Evolutionary conservation across 352 stramenopile genomes (phyloP).

Genomic region (Hyaloperonospora arabidopsidis): DNA sequence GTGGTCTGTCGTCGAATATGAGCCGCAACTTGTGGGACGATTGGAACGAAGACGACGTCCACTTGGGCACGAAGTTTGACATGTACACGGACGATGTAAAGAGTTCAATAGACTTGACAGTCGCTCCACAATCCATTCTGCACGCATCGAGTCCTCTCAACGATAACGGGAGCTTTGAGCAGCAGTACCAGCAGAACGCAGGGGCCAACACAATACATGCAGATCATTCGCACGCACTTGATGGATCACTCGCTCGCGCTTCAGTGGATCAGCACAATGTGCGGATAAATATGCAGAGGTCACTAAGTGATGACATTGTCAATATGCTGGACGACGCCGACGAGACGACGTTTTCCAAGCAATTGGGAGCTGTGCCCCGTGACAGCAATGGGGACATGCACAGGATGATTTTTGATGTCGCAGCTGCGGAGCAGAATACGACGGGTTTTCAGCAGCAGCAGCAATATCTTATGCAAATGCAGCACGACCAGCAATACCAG

Average conservation of each 20-base stretch:
- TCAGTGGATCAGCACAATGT: conserved; percentile 22
- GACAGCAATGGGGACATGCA: conserved; percentile 20
- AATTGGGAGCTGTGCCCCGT: conserved; percentile 19
- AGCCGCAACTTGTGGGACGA: conserved; percentile 84
- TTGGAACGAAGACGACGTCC: conserved; percentile 75
- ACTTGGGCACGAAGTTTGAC: conserved; percentile 63
- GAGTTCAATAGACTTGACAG: conserved; percentile 26
- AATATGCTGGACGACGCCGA: conserved; percentile 58
- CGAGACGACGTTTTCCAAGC: conserved; percentile 30
- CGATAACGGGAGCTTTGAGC: no score
- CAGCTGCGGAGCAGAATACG: conserved; percentile 3
- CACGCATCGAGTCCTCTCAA: conserved; percentile 5
- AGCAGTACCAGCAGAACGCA: no score
- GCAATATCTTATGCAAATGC: conserved; percentile 21
- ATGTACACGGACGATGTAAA: conserved; percentile 48
- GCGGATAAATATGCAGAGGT: conserved; percentile 40
- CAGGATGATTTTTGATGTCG: conserved; percentile 16
- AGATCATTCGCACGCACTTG: background rate
- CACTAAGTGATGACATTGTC: conserved; percentile 72
- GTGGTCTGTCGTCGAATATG: conserved; percentile 68
- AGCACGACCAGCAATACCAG: conserved; percentile 11
- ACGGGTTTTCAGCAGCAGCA: conserved; percentile 3
- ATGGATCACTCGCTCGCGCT: background rate
- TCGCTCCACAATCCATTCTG: conserved; percentile 17
- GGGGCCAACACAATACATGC: background rate